phyloP scores from a whole-genome alignment of 1,284 basidiomycete species.

The Boletus semigastroideus region DNA sequence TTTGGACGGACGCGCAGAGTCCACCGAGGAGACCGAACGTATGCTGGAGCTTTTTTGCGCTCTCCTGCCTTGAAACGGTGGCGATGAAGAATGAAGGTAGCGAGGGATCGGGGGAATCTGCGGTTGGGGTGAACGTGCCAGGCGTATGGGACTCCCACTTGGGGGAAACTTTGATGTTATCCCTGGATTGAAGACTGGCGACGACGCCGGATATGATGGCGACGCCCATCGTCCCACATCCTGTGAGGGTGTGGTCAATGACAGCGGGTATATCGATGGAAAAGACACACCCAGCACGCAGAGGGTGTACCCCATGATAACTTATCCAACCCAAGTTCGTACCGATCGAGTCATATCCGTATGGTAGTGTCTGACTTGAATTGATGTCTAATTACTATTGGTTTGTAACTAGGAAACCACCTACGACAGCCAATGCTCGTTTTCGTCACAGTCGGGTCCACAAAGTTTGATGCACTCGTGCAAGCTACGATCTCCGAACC shows the following conservation, averaged over 20 bases:
- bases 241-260: constrained; percentile 40
- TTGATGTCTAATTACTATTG: background rate
- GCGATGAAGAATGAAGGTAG: constrained; percentile 86
- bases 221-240: constrained; percentile 99
- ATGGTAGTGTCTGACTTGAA: too few species aligned
- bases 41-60: constrained; percentile 66
- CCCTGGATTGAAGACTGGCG: constrained; percentile 61
- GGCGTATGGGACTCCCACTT: constrained; percentile 86
- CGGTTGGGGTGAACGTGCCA: constrained; percentile 76
- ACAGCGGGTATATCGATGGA: background rate
- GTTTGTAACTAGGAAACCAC: background rate
- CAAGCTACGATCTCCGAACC: constrained; percentile 56
- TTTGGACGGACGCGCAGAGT: constrained; percentile 64
- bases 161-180: constrained; percentile 31
- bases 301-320: constrained; percentile 41
- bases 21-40: constrained; percentile 62
- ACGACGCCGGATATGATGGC: constrained; percentile 92
- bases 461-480: constrained; percentile 77
- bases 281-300: constrained; percentile 37
- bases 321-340: background rate
- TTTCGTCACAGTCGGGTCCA: constrained; percentile 92
- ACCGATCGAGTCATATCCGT: constrained; percentile 19
- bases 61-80: constrained; percentile 82
- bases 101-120: constrained; percentile 55
- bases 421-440: constrained; percentile 48